Base-by-base conservation (phyloP, 768 basidiomycete species). In the Kwoniella europaea region DNA sequence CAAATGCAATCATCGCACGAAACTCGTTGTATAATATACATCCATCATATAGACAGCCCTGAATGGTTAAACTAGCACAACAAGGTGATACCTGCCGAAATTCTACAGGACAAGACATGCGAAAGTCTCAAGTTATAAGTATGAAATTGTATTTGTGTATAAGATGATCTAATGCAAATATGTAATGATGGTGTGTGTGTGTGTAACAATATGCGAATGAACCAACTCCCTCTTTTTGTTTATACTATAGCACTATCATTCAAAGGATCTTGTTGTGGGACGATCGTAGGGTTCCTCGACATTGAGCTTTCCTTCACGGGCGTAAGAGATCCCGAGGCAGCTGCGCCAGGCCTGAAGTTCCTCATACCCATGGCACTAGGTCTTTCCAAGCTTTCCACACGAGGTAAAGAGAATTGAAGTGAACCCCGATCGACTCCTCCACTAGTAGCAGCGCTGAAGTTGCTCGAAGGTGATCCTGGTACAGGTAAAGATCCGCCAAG, bases 301-400 rank as follows among this genome's bases (percentile, higher is more conserved):
- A 71, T 71, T 12, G 65, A 35, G n/a, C 50, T 44, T 29, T 71
- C 71, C 58, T 55, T 67, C 15, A 71, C 71, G 20, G 71, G 71
- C 3, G 71, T 67, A 43, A 71, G 53, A 24, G 63, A n/a, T 16
- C 68, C 68, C 22, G 29, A 18, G 27, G 54, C 60, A 35, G 46
- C 35, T 7, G 29, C 43, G 0, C 68, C 63, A 43, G 53, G n/a
- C 29, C 56, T 44, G n/a, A 56, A 15, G 35, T 35, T 41, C 29
- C 57, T 50, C n/a, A 67, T 29, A 22, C 61, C 13, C 27, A 15
- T 10, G 13, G 27, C 27, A 15, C 5, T 15, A 12, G 57, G 56
- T 29, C 61, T 56, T 42, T 68, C 67, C 20, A 68, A 41, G 15
- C 46, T 53, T 50, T 68, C 67, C 20, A 18, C 41, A 5, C 61